Evolutionary conservation across 1,284 basidiomycete species (phyloP).

Genomic region (Ceratobasidium sp.): DNA sequence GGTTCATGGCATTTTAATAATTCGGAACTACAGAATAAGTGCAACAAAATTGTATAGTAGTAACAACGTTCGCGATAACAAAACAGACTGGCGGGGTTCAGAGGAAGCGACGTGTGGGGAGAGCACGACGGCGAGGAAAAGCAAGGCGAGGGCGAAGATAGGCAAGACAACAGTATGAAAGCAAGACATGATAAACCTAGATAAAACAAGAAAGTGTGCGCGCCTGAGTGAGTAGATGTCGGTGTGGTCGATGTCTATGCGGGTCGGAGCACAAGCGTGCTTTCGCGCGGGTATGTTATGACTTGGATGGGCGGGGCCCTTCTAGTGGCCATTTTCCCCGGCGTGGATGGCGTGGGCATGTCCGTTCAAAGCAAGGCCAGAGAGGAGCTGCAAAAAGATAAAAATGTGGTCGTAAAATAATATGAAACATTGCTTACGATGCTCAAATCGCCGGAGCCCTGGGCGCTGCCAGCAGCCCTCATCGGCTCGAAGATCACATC

Average conservation of each 20-base stretch:
- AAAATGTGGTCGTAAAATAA: neutral
- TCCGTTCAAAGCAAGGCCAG: slow-evolving; percentile 37
- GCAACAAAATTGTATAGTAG: slow-evolving; percentile 47
- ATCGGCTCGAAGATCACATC: slow-evolving; percentile 45
- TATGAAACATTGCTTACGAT: slow-evolving; percentile 11
- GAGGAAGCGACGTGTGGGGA: neutral
- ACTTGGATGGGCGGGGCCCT: neutral
- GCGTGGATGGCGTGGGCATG: slow-evolving; percentile 8
- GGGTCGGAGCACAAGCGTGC: neutral
- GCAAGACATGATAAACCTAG: neutral
- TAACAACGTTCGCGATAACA: neutral
- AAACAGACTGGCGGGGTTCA: slow-evolving; percentile 2
- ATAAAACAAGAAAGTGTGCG: neutral
- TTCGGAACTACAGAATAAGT: slow-evolving; percentile 41
- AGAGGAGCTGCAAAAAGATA: slow-evolving; percentile 10
- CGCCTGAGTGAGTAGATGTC: neutral
- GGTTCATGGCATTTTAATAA: slow-evolving; percentile 26
- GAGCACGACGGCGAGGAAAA: neutral
- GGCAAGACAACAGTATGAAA: neutral
- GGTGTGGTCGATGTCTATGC: too few species aligned
- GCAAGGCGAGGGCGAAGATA: neutral
- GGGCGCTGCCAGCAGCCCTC: slow-evolving; percentile 18
- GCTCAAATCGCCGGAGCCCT: slow-evolving; percentile 5
- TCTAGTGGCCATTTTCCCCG: neutral
- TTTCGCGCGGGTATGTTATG: neutral